phyloP scores from a whole-genome alignment of 305 asterid genomes.

The Fraxinus floribunda region DNA sequence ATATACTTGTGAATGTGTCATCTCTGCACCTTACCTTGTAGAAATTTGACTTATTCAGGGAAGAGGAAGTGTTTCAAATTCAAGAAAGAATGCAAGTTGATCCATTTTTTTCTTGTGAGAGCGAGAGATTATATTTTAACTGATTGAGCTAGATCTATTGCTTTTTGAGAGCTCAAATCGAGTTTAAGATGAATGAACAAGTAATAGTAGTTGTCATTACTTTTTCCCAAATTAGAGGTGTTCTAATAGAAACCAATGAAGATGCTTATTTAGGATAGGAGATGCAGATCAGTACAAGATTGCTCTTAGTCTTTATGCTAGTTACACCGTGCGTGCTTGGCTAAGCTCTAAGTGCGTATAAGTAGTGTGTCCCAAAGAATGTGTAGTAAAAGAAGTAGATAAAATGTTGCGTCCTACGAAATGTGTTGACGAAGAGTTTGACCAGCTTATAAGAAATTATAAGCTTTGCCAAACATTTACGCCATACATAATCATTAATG shows the following conservation, averaged over 20 bases:
- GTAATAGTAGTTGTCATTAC: background rate
- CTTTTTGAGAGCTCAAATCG: slow-evolving; percentile 15
- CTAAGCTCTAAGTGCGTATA: background rate
- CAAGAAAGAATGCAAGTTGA: background rate
- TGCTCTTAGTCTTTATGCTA: background rate
- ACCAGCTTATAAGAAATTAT: background rate
- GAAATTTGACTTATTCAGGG: background rate
- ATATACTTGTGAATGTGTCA: slow-evolving; percentile 18
- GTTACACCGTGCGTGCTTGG: background rate
- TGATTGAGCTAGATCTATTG: background rate
- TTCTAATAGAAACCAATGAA: background rate
- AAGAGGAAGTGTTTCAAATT: background rate
- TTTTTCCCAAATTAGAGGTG: background rate
- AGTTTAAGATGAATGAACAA: background rate
- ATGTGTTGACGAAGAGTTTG: background rate
- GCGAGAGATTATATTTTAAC: background rate
- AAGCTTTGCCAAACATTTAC: background rate
- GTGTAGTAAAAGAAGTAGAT: background rate
- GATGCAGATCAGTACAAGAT: background rate
- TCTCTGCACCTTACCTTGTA: background rate
- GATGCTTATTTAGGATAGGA: background rate
- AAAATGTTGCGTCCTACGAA: background rate
- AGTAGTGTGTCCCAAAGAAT: background rate
- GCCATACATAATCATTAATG: background rate
- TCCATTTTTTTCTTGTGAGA: slow-evolving; percentile 5